These are phyloP conservation scores for Tephrocybe sp. DNA, from an alignment of 768 basidiomycete genomes.

Conservation along the genomic window DNA sequence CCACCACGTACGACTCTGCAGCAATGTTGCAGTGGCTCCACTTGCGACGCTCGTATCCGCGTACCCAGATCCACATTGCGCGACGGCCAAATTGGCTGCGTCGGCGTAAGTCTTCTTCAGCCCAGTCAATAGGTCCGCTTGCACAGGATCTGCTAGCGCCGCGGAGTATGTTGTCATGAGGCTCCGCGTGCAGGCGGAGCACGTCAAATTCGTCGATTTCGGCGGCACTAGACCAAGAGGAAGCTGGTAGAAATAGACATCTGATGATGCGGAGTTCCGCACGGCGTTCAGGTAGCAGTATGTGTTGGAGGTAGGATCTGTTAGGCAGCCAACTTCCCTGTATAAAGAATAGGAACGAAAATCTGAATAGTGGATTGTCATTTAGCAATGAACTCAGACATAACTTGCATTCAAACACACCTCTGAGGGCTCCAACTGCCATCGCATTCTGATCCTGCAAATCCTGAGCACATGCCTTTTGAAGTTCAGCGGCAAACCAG, in stretches of 20 bases:
- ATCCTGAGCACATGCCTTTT: constrained; percentile 55
- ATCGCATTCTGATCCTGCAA: constrained; percentile 49
- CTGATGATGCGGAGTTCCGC: constrained; percentile 53
- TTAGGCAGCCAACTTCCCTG: constrained; percentile 59
- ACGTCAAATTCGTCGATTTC: constrained; percentile 48
- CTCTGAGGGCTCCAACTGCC: constrained; percentile 53
- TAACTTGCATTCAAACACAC: constrained; percentile 32
- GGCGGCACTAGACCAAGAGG: constrained; percentile 60
- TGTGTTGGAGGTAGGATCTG: constrained; percentile 53
- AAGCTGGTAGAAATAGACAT: constrained; percentile 72
- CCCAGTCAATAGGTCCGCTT: constrained; percentile 14
- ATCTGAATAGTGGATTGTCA: constrained; percentile 33
- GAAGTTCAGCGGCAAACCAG: constrained; percentile 53
- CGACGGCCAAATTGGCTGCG: constrained; percentile 46
- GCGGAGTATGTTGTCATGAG: constrained; percentile 55
- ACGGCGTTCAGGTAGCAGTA: constrained; percentile 79
- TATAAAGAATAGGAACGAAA: constrained; percentile 64
- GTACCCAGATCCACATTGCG: constrained; percentile 53
- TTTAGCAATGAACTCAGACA: not conserved
- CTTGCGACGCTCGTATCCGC: constrained; percentile 26
- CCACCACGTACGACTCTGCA: constrained; percentile 9
- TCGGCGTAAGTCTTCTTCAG: constrained; percentile 47
- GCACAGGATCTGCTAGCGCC: constrained; percentile 35
- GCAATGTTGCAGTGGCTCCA: constrained; percentile 1
- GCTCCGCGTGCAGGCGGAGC: constrained; percentile 62